phyloP scores from a whole-genome alignment of 352 stramenopile genomes.

The Globisporangium okanoganense region DNA sequence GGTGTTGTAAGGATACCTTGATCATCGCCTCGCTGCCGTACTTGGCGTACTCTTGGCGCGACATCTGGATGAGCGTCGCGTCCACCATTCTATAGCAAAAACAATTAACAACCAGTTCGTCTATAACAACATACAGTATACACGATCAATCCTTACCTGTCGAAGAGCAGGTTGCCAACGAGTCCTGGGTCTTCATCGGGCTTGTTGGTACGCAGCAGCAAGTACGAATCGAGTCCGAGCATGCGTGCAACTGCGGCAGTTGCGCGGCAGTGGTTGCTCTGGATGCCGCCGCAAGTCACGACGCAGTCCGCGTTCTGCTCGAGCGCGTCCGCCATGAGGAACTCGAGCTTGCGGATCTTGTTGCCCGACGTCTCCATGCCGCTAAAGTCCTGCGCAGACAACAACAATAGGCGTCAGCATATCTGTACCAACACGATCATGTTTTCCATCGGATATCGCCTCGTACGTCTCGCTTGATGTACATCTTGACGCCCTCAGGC shows the following conservation, averaged over 20 bases:
- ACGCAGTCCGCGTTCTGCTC: conserved; percentile 82
- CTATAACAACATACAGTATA: conserved; percentile 4
- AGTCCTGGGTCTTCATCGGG: conserved; percentile 65
- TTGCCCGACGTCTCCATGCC: conserved; percentile 92
- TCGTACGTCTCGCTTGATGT: conserved; percentile 79
- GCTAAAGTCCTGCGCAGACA: conserved; percentile 59
- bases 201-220: conserved; percentile 86
- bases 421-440: background rate
- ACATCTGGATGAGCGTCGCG: conserved; percentile 76
- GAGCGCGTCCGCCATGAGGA: conserved; percentile 90
- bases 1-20: conserved; percentile 27
- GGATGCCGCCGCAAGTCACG: conserved; percentile 91
- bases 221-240: conserved; percentile 88
- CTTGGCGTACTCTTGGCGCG: conserved; percentile 71
- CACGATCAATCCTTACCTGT: conserved; percentile 31
- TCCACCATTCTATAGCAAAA: conserved; percentile 48
- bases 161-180: conserved; percentile 74
- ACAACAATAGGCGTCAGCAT: background rate
- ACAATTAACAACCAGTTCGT: background rate
- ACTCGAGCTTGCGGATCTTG: conserved; percentile 96
- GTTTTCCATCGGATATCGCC: background rate
- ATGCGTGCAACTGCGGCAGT: conserved; percentile 83
- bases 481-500: conserved; percentile 64
- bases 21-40: conserved; percentile 83
- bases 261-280: conserved; percentile 94